Conservation (phyloP, 306 rosid genomes). For the Cicer cuneatum region DNA sequence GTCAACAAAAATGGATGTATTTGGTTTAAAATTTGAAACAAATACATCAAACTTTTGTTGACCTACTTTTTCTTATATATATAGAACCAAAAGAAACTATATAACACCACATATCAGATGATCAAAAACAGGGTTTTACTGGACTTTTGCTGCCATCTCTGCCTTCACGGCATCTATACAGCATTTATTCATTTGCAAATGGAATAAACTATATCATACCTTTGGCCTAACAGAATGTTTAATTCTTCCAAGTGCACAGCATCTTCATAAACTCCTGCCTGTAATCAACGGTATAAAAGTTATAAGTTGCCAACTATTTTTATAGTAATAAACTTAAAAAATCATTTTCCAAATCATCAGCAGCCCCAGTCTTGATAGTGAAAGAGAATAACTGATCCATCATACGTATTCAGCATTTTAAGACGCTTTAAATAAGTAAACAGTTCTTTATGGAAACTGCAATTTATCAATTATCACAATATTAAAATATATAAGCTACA, state of each 20-base stretch:
- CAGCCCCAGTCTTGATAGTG: not conserved
- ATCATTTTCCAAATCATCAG: constrained; percentile 11
- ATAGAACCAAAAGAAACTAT: no score
- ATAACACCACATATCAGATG: not conserved
- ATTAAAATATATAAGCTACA: constrained; percentile 12
- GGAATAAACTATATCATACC: constrained; percentile 50
- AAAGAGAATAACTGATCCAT: constrained; percentile 4
- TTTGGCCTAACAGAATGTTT: constrained; percentile 59
- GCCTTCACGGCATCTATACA: not conserved
- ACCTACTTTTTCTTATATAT: no score
- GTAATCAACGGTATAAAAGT: constrained; percentile 39
- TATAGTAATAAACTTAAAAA: not conserved
- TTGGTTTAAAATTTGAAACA: no score
- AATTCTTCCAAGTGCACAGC: constrained; percentile 83
- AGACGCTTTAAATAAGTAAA: constrained; percentile 14
- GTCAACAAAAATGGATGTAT: no score
- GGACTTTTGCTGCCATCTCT: constrained; percentile 27
- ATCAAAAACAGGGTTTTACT: not conserved
- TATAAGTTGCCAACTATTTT: constrained; percentile 16
- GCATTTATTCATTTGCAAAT: not conserved
- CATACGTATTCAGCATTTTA: not conserved
- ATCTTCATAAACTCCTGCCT: constrained; percentile 67
- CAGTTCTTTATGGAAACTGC: constrained; percentile 4
- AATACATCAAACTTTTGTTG: no score
- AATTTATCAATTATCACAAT: constrained; percentile 1